Evolutionary conservation across 176 grass and related monocot species (phyloP), one percentile per base, ranked within the genome.

Genomic region (Aegilops speltoides): DNA sequence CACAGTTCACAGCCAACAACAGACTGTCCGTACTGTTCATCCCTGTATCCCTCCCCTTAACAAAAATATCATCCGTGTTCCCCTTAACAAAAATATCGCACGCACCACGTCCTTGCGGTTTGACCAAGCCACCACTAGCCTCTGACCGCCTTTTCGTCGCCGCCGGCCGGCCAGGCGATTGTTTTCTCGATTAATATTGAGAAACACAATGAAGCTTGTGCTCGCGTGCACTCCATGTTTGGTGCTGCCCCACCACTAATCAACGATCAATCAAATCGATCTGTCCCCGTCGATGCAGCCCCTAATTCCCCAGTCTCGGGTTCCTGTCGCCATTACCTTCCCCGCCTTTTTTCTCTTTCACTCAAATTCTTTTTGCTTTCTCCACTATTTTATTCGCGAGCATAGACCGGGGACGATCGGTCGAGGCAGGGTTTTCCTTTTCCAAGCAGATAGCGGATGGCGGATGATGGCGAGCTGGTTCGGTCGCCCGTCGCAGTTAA

Each of bases 161-260:
- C 6, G 17, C 52, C 66, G 56, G 56, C 56, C 66, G 50, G 50
- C 50, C 16, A 59, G 19, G 20, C 56, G 56, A 59, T 22, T 22
- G 7, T 59, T 22, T 22, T 22, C 17, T 46, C 5, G 31, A 1
- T 2, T 19, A 7, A 7, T 7, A 59, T 59, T 59, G 11, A 45
- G 25, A 73, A 40, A 5, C 65, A 64, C 31, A 31, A 31, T 31
- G 31, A 31, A 24, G 80, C 2, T 90, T 87, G 80, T 68, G 84
- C 89, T 90, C 56, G 89, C 89, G 84, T 90, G 89, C 89, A 79
- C 89, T 67, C 83, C 31, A 23, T n/a, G 73, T 10, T 62, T 7
- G 68, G 46, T 3, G 70, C 4, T 26, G 70, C 13, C 79, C 69
- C 77, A 81, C 77, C n/a, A 54, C 50, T 54, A 54, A 54, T 54